Base-by-base conservation (phyloP, 805 yeast species). In the Saccharomyces kudriavzevii region DNA sequence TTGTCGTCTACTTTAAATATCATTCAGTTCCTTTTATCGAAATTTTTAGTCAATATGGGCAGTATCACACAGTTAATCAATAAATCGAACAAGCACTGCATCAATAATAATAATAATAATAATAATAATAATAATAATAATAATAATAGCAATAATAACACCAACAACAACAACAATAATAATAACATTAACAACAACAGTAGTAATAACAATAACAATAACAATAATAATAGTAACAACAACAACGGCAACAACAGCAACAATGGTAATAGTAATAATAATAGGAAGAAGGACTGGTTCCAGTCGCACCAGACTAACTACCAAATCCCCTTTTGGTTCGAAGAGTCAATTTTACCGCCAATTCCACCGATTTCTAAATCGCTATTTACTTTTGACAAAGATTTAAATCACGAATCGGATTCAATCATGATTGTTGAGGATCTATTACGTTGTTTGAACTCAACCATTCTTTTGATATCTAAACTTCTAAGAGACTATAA, bases 281-380 rank as follows among this genome's bases (percentile, higher is more conserved):
- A 13, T 30, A 30, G 24, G 24, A 35, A 35, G 17, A 35, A 51
- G 20, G 50, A 40, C 10, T 56, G 63, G 60, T 56, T 51, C 40
- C 49, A 55, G 45, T 51, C 53, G n/a, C 45, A 52, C 20, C 28
- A 20, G 8, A 51, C 54, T 5, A 50, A 52, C n/a, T 53, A 50
- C 29, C 50, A 48, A 45, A 35, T 65, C 9, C 71, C 70, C 17
- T 22, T 17, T 5, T 66, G 67, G 67, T 67, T 64, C 51, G 58
- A 60, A 26, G 49, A 55, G 8, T 51, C 52, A 17, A 53, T 67
- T 8, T 30, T 63, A 47, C 67, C 69, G 14, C 48, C 57, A 11
- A 61, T 62, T 8, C 68, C 72, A 14, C 70, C 72, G 29, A 62
- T 66, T n/a, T 56, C 70, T 17, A 65, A 61, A 56, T 63, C 70